Conservation (phyloP, 108 stramenopile genomes). For the Skeletonema grethae region DNA sequence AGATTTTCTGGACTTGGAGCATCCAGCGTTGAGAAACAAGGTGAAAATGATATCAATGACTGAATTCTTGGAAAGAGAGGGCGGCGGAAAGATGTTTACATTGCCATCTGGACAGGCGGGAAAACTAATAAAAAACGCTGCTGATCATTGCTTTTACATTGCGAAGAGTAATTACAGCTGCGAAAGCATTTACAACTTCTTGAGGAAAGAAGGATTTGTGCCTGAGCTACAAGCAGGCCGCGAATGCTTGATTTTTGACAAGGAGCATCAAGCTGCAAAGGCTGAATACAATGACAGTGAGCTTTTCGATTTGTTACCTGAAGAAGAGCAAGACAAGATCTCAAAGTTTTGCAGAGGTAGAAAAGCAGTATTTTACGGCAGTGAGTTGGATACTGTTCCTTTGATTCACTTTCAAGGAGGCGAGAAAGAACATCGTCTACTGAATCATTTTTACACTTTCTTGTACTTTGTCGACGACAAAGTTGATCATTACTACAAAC, state of each 20-base stretch:
- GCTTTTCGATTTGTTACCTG: constrained; percentile 3
- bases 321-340: constrained; percentile 18
- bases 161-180: constrained; percentile 42
- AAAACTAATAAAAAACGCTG: constrained; percentile 43
- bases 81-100: constrained; percentile 31
- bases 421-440: constrained; percentile 63
- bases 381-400: constrained; percentile 17
- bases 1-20: constrained; percentile 49
- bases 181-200: constrained; percentile 47
- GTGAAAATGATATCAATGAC: constrained; percentile 61
- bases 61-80: constrained; percentile 60
- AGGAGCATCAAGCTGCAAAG: constrained; percentile 3
- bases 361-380: constrained; percentile 20
- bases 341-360: constrained; percentile 47
- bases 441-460: constrained; percentile 85
- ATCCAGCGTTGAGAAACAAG: constrained; percentile 35
- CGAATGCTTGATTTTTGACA: constrained; percentile 70
- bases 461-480: constrained; percentile 73
- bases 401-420: constrained; percentile 75
- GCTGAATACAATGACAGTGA: neutral
- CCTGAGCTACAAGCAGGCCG: constrained; percentile 48
- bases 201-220: constrained; percentile 41
- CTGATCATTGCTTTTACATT: constrained; percentile 52
- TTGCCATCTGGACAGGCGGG: constrained; percentile 50
- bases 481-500: constrained; percentile 72